Evolutionary conservation across 441 rosid genomes (phyloP).

Genomic region (Geranium incanum): DNA sequence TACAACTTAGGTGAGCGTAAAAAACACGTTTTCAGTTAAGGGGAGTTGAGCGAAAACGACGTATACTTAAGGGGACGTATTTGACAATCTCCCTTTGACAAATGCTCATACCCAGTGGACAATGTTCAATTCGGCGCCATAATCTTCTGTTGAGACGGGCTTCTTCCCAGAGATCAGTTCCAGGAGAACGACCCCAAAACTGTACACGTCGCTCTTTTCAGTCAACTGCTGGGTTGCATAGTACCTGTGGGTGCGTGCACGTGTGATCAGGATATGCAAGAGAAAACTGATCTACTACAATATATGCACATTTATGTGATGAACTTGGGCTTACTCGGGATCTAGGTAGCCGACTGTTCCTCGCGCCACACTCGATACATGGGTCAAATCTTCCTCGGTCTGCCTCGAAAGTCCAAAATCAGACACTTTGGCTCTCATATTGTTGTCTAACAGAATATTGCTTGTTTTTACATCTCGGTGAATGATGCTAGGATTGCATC

Average conservation of each 20-base stretch:
- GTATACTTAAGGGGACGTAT: too few relatives aligned
- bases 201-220: slow-evolving; percentile 88
- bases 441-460: slow-evolving; percentile 78
- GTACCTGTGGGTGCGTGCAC: slow-evolving; percentile 41
- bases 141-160: slow-evolving; percentile 74
- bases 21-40: too few relatives aligned
- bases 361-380: slow-evolving; percentile 78
- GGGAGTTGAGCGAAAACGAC: too few relatives aligned
- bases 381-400: slow-evolving; percentile 84
- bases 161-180: slow-evolving; percentile 83
- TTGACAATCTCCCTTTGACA: too few relatives aligned
- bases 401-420: slow-evolving; percentile 96
- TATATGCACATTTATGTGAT: slow-evolving; percentile 4
- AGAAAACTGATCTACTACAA: background rate
- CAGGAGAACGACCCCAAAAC: slow-evolving; percentile 91
- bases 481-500: slow-evolving; percentile 88
- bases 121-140: slow-evolving; percentile 73
- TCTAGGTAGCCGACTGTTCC: slow-evolving; percentile 93
- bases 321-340: slow-evolving; percentile 64
- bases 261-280: slow-evolving; percentile 1
- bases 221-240: slow-evolving; percentile 84
- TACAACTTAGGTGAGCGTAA: too few relatives aligned
- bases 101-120: slow-evolving; percentile 67
- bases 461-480: slow-evolving; percentile 93
- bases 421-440: slow-evolving; percentile 95